Evolutionary conservation across 768 basidiomycete genomes (phyloP), one percentile per base, ranked within the genome.

Genomic region (Mrakia blollopis): DNA sequence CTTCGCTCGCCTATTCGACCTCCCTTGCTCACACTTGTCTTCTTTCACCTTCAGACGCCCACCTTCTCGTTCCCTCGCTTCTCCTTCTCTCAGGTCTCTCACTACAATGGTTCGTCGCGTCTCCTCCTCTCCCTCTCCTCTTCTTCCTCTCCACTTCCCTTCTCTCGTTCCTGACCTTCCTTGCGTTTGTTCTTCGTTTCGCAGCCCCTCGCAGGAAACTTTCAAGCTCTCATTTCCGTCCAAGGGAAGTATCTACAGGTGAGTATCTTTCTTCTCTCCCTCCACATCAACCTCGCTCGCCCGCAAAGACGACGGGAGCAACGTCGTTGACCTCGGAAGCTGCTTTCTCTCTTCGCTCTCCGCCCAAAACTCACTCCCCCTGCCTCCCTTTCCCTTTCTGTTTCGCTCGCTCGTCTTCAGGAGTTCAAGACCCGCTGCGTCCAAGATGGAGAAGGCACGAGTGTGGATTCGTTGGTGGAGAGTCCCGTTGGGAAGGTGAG

Each of bases 141-240:
- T 57, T 14, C n/a, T 44, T 35, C 65, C 65, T 25, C n/a, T 9
- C 35, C n/a, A 4, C 32, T 39, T 25, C 25, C 65, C 37, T 35
- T 23, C 21, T 35, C 25, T 41, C 65, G 7, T 30, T 37, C 30
- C 37, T 13, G 7, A 18, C 6, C 37, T 8, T 35, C 37, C 63
- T 35, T 39, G n/a, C n/a, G n/a, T n/a, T n/a, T n/a, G n/a, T n/a
- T n/a, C n/a, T n/a, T n/a, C n/a, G n/a, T 23, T 13, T 21, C 39
- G 28, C 37, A 68, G 65, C 65, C 65, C 35, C 44, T 39, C 65
- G 35, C 44, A 18, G 18, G 44, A 11, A 68, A 68, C 65, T 68
- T 68, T 23, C 65, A 68, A 39, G 65, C 65, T 68, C 65, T 68
- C 35, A 39, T 68, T 23, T 68, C 65, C 25, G 65, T 68, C 21